Conservation (phyloP, 345 rosid species). For the Salix dunnii region DNA sequence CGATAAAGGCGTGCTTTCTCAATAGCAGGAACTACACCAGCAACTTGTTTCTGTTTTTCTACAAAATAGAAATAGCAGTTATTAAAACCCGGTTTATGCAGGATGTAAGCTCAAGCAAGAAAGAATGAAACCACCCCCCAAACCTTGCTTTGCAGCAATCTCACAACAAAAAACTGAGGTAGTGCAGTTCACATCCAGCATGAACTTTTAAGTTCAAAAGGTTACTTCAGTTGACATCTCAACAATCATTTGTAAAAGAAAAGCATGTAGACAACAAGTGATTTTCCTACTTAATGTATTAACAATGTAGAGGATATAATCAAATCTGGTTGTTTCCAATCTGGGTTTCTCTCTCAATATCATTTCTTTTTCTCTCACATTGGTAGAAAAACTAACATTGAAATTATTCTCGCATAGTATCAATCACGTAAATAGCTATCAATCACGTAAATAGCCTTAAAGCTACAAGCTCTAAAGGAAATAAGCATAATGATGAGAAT, state of each 20-base stretch:
- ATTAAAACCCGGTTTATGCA: background rate
- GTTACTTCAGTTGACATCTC: background rate
- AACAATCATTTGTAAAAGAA: background rate
- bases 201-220: background rate
- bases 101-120: background rate
- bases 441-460: no score
- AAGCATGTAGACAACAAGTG: no score
- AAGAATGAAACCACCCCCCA: background rate
- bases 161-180: background rate
- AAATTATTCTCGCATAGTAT: no score
- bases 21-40: conserved; percentile 77
- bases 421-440: no score
- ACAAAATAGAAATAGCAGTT: conserved; percentile 16
- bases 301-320: no score
- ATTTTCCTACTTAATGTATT: no score
- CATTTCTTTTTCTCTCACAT: no score
- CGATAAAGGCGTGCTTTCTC: conserved; percentile 97
- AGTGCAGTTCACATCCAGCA: background rate
- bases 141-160: background rate
- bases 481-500: no score
- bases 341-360: no score
- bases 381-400: no score
- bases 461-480: no score
- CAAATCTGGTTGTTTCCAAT: no score
- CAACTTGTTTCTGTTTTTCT: conserved; percentile 69